Conservation (phyloP, 1,139 yeast genomes). For the Hansenula sp. region DNA sequence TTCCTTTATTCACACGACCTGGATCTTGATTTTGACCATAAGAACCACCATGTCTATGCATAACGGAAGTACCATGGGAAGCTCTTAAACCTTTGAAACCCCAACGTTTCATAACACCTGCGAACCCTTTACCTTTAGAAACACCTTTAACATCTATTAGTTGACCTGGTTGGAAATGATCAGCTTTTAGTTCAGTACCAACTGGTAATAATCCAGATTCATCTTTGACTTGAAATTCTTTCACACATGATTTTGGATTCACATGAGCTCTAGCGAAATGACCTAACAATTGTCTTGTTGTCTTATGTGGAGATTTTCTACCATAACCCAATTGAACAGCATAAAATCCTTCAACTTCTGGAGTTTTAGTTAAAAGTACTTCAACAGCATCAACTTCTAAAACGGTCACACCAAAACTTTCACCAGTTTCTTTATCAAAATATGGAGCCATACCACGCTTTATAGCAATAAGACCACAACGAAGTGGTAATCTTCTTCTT, state of each 20-base stretch:
- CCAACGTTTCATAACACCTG: conserved; percentile 97
- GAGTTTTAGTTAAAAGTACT: conserved; percentile 70
- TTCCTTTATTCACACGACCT: conserved; percentile 94
- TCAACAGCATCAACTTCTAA: conserved; percentile 86
- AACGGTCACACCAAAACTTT: conserved; percentile 74
- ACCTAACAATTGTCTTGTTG: conserved; percentile 65
- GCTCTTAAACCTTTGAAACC: conserved; percentile 91
- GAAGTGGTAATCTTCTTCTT: conserved; percentile 63
- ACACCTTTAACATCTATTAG: conserved; percentile 74
- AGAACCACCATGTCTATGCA: conserved; percentile 97
- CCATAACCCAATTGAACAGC: conserved; percentile 93
- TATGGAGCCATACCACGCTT: conserved; percentile 91
- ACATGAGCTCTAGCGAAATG: conserved; percentile 78
- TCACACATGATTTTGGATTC: conserved; percentile 72
- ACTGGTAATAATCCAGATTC: conserved; percentile 64
- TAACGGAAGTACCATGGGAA: conserved; percentile 91
- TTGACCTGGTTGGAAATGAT: conserved; percentile 81
- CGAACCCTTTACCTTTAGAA: conserved; percentile 94
- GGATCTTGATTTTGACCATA: conserved; percentile 95
- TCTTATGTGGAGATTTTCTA: conserved; percentile 57
- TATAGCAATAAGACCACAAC: conserved; percentile 82
- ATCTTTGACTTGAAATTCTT: conserved; percentile 76
- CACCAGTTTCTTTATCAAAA: conserved; percentile 66
- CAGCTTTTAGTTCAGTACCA: conserved; percentile 79
- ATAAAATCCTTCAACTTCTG: conserved; percentile 68